phyloP scores from a whole-genome alignment of 352 stramenopile genomes.

The Aphanomyces astaci region DNA sequence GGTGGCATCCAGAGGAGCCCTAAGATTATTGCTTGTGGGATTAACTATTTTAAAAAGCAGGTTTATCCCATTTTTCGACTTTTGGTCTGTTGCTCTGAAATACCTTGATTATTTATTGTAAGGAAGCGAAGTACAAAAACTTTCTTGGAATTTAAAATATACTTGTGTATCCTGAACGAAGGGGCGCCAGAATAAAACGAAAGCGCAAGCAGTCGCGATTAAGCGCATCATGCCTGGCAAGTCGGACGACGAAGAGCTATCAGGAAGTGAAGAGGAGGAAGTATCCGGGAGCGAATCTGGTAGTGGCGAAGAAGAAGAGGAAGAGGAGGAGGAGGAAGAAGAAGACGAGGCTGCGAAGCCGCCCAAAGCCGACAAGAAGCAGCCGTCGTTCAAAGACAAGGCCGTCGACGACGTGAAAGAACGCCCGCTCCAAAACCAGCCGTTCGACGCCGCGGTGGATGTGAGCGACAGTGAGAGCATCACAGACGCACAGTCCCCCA shows the following conservation, averaged over 20 bases:
- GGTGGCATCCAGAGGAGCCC: no score
- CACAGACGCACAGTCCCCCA: constrained; percentile 14
- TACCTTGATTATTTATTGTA: no score
- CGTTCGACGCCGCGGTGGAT: constrained; percentile 19
- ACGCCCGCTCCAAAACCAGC: constrained; percentile 18
- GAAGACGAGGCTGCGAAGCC: constrained; percentile 17
- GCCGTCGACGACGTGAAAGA: background rate
- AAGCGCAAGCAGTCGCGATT: background rate
- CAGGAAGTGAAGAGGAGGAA: constrained; percentile 22
- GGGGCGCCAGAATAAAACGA: background rate
- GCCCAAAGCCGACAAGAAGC: constrained; percentile 12
- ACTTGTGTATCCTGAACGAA: background rate
- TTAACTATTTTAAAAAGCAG: no score
- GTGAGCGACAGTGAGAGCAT: constrained; percentile 24
- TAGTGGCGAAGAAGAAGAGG: constrained; percentile 19
- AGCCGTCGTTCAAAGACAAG: background rate
- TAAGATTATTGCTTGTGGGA: no score
- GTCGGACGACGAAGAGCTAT: constrained; percentile 24
- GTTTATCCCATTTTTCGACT: no score
- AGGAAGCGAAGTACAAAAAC: no score
- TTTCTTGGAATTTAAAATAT: background rate
- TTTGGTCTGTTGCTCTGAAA: no score
- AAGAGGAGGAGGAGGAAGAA: constrained; percentile 21
- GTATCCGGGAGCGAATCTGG: constrained; percentile 19
- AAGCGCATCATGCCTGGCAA: constrained; percentile 13